phyloP scores from a whole-genome alignment of 768 basidiomycete genomes.

The Termitomyces sp. region DNA sequence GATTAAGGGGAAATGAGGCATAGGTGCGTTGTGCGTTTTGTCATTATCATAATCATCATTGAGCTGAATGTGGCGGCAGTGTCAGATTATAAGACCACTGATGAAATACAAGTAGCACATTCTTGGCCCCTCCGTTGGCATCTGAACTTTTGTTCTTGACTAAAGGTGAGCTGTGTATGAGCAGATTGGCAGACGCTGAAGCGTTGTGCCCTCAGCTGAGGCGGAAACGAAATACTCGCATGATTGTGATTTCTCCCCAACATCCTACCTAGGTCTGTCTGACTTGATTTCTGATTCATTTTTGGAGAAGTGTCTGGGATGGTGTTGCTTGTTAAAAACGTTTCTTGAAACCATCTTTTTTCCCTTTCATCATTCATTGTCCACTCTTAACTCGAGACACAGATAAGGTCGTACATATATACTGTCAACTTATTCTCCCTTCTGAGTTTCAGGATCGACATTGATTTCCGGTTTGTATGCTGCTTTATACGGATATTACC shows the following conservation, averaged over 20 bases:
- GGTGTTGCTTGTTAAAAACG: background rate
- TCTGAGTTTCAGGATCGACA: background rate
- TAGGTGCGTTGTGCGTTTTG: background rate
- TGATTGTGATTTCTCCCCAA: background rate
- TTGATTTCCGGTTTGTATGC: background rate
- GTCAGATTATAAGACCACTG: background rate
- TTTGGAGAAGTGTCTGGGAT: background rate
- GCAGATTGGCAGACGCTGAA: constrained; percentile 2
- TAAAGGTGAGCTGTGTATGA: constrained; percentile 2
- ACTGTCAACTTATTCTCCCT: background rate
- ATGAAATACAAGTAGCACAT: constrained; percentile 1
- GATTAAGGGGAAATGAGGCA: background rate
- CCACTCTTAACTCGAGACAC: background rate
- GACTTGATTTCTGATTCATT: background rate
- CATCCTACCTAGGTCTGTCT: background rate
- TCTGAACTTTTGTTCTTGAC: background rate
- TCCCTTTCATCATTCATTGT: background rate
- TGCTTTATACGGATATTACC: background rate
- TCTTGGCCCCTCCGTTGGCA: background rate
- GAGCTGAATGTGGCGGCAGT: constrained; percentile 1
- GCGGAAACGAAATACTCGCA: background rate
- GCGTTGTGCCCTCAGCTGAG: constrained; percentile 1
- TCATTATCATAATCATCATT: background rate
- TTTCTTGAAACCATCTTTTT: background rate
- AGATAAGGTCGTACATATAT: background rate